A percentile compares a stretch with the other conserved stretches of the same genome.
Evolutionary conservation across 2,329 filamentous ascomycete species (phyloP).

Genomic region (Cercospora zeina): DNA sequence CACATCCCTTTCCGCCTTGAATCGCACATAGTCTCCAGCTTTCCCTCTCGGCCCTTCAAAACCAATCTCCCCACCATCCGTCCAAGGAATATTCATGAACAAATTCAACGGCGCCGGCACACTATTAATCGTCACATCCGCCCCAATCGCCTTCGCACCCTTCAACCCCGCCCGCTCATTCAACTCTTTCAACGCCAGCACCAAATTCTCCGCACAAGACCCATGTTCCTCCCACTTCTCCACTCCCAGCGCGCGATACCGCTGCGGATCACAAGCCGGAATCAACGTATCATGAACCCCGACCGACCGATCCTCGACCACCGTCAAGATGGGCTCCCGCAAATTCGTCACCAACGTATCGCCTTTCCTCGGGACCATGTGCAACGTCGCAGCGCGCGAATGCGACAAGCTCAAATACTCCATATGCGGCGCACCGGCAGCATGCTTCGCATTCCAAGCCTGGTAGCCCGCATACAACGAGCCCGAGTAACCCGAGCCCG

Average conservation of each 20-base stretch:
- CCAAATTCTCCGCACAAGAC: conserved; percentile 52
- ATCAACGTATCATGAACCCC: conserved; percentile 52
- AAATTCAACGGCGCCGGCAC: conserved; percentile 51
- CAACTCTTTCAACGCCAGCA: conserved; percentile 51
- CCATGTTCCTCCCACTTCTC: conserved; percentile 50
- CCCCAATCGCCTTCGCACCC: conserved; percentile 49
- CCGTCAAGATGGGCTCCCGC: conserved; percentile 49
- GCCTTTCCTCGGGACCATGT: conserved; percentile 45
- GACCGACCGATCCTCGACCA: conserved; percentile 49
- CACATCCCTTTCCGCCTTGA: conserved; percentile 49
- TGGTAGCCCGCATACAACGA: conserved; percentile 52
- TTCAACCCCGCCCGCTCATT: conserved; percentile 51
- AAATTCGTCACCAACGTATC: conserved; percentile 50
- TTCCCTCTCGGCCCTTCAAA: conserved; percentile 47
- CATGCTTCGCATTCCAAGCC: conserved; percentile 46
- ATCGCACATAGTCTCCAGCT: conserved; percentile 47
- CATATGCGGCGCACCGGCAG: conserved; percentile 43
- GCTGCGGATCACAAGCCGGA: conserved; percentile 50
- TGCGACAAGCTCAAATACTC: conserved; percentile 52
- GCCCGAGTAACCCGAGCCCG: conserved; percentile 51
- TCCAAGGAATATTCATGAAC: conserved; percentile 52
- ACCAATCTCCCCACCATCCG: conserved; percentile 45
- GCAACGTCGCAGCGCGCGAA: conserved; percentile 46
- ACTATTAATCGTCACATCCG: conserved; percentile 51
- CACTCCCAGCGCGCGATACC: conserved; percentile 47